Conservation (phyloP, 2,329 filamentous ascomycete species). For the Boeremia lycopersici region DNA sequence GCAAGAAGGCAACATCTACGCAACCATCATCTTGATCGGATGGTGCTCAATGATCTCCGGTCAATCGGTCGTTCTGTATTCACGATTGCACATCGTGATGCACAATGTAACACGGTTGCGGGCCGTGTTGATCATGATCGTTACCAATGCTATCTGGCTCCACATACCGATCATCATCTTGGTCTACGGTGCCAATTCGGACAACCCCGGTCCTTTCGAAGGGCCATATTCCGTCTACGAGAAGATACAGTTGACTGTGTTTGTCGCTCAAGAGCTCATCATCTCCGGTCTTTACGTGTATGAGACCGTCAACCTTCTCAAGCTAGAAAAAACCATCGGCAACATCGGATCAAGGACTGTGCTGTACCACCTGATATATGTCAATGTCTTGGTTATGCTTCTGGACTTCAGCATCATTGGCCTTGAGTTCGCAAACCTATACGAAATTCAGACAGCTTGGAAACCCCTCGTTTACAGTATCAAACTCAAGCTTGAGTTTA, state of each 20-base stretch:
- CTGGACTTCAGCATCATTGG: conserved; percentile 31
- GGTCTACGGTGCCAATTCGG: conserved; percentile 56
- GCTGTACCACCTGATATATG: conserved; percentile 26
- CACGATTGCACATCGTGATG: conserved; percentile 64
- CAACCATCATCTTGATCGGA: conserved; percentile 58
- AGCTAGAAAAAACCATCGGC: conserved; percentile 21
- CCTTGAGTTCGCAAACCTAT: conserved; percentile 26
- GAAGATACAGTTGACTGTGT: conserved; percentile 50
- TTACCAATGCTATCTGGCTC: conserved; percentile 58
- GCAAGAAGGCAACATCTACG: conserved; percentile 22
- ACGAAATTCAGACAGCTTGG: conserved; percentile 34
- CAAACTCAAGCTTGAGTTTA: conserved; percentile 60
- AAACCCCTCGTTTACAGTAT: conserved; percentile 51
- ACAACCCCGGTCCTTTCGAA: conserved; percentile 35
- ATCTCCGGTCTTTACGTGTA: conserved; percentile 57
- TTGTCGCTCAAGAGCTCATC: conserved; percentile 46
- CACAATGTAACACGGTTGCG: conserved; percentile 54
- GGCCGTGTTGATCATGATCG: conserved; percentile 61
- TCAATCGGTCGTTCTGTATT: conserved; percentile 65
- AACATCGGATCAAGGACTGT: conserved; percentile 19
- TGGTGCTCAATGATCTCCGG: conserved; percentile 67
- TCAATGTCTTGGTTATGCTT: conserved; percentile 31
- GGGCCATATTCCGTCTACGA: conserved; percentile 46
- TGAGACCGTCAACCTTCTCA: conserved; percentile 45
- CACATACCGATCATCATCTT: conserved; percentile 61